Conservation (phyloP, 768 basidiomycete species). For the Mycena galericulata region DNA sequence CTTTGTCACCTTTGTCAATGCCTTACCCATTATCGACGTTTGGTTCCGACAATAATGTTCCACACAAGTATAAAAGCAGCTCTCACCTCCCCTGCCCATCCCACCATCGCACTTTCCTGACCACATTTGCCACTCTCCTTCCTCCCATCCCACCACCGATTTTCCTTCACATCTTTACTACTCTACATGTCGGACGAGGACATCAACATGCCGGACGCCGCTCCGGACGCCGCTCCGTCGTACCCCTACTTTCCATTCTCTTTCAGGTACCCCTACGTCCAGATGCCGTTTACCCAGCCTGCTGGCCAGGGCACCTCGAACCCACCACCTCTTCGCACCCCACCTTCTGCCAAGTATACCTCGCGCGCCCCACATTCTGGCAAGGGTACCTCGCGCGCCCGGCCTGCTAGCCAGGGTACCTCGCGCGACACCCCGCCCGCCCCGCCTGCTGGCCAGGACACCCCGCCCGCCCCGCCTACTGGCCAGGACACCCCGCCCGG, state of each 20-base stretch:
- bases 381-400: too few relatives aligned
- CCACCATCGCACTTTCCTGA: not conserved
- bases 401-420: not conserved
- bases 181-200: not conserved
- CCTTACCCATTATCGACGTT: too few relatives aligned
- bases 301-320: too few relatives aligned
- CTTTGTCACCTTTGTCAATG: too few relatives aligned
- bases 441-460: too few relatives aligned
- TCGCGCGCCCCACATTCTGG: not conserved
- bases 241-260: not conserved
- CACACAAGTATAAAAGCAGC: not conserved
- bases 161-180: not conserved
- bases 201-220: too few relatives aligned
- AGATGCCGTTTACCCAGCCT: not conserved
- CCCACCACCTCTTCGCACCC: too few relatives aligned
- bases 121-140: not conserved
- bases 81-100: not conserved
- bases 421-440: too few relatives aligned
- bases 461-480: not conserved
- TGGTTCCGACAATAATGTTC: not conserved
- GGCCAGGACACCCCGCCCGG: not conserved
- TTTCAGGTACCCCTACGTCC: not conserved
- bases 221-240: too few relatives aligned
- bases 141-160: not conserved
- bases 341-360: not conserved